Conservation (phyloP, 2,329 filamentous ascomycete genomes). For the Pseudocercospora macadamiae region DNA sequence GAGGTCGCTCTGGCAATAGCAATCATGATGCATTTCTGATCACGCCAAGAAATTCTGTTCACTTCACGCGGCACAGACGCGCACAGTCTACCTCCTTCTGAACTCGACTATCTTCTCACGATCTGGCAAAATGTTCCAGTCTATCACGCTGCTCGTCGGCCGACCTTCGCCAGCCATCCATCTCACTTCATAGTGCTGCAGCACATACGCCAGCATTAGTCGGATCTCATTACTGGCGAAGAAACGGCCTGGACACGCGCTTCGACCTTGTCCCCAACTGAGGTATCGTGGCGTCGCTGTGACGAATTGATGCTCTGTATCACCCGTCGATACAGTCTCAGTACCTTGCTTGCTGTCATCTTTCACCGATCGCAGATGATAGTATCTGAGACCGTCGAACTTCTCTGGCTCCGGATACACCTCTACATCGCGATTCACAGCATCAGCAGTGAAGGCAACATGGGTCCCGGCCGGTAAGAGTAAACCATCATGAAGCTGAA, state of each 20-base stretch:
- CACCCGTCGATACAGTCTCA: not conserved
- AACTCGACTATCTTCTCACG: conserved; percentile 17
- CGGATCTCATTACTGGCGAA: conserved; percentile 36
- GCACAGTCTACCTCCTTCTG: not conserved
- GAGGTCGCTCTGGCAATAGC: too few relatives aligned
- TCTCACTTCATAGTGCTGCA: conserved; percentile 35
- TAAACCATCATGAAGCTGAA: conserved; percentile 11
- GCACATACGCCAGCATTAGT: conserved; percentile 32
- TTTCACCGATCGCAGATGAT: not conserved
- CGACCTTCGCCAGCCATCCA: conserved; percentile 20
- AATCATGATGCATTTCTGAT: not conserved
- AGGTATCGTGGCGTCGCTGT: conserved; percentile 22
- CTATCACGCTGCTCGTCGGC: conserved; percentile 14
- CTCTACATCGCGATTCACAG: conserved; percentile 14
- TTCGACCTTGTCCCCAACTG: conserved; percentile 32
- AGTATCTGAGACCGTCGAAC: conserved; percentile 20
- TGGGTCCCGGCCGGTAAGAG: conserved; percentile 12
- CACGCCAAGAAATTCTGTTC: conserved; percentile 3
- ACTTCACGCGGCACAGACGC: not conserved
- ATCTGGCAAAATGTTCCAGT: conserved; percentile 17
- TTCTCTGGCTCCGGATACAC: conserved; percentile 9
- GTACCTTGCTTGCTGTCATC: not conserved
- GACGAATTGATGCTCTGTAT: conserved; percentile 18
- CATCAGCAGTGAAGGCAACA: conserved; percentile 15
- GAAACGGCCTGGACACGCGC: conserved; percentile 38